Evolutionary conservation across 2,329 filamentous ascomycete species (phyloP).

Genomic region (Aureobasidium namibiae): DNA sequence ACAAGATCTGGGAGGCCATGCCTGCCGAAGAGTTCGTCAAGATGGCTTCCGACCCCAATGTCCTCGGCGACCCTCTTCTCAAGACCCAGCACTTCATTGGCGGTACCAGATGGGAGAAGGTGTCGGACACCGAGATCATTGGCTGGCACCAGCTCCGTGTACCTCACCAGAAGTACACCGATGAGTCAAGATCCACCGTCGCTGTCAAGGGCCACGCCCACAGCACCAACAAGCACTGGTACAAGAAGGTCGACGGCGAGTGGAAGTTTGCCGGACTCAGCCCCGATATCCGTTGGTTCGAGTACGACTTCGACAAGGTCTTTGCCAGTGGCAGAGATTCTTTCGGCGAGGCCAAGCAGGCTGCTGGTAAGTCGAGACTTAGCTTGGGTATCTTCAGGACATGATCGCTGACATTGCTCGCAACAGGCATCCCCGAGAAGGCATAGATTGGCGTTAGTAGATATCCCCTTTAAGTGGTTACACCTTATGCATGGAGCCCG

Average conservation of each 20-base stretch:
- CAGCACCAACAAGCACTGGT: conserved; percentile 46
- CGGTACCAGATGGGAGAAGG: conserved; percentile 44
- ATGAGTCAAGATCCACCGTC: conserved; percentile 39
- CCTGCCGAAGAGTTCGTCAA: conserved; percentile 45
- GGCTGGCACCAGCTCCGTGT: conserved; percentile 52
- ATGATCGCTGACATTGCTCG: neutral
- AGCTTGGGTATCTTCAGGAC: neutral
- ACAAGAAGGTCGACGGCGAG: conserved; percentile 48
- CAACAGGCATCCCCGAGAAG: conserved; percentile 12
- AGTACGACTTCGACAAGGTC: conserved; percentile 50
- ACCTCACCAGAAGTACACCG: conserved; percentile 49
- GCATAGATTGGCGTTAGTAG: neutral
- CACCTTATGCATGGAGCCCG: neutral
- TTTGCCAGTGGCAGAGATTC: conserved; percentile 41
- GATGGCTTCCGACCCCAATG: conserved; percentile 44
- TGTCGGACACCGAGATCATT: conserved; percentile 39
- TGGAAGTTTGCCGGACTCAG: conserved; percentile 51
- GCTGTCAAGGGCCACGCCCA: conserved; percentile 49
- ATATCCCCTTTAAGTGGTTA: neutral
- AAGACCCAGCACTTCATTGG: conserved; percentile 52
- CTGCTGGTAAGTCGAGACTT: conserved; percentile 23
- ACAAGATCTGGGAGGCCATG: conserved; percentile 50
- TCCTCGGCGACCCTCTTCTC: conserved; percentile 47
- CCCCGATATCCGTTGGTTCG: conserved; percentile 47
- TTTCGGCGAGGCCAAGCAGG: conserved; percentile 35